Evolutionary conservation across 2,329 filamentous ascomycete species (phyloP).

Genomic region (Colletotrichum siamense): DNA sequence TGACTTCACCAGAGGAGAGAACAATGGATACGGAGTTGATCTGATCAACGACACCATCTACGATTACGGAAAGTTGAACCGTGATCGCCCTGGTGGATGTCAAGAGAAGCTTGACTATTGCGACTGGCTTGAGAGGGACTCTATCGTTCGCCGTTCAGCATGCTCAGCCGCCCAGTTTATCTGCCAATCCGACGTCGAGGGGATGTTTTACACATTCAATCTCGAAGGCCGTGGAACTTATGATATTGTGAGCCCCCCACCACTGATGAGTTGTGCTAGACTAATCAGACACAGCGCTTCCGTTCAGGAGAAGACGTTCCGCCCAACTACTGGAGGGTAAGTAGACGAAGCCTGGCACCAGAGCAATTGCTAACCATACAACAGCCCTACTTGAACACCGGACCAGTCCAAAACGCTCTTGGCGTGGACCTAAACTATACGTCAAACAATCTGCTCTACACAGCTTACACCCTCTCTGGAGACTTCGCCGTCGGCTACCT

Average conservation of each 20-base stretch:
- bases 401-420: slow-evolving; percentile 59
- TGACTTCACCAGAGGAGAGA: not conserved
- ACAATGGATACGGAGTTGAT: not conserved
- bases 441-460: slow-evolving; percentile 1
- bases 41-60: slow-evolving; percentile 5
- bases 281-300: not conserved
- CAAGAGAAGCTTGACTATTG: slow-evolving; percentile 2
- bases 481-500: slow-evolving; percentile 1
- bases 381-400: slow-evolving; percentile 15
- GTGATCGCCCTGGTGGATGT: not conserved
- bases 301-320: not conserved
- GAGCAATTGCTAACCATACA: not conserved
- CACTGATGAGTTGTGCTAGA: fast-evolving
- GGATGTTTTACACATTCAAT: slow-evolving; percentile 45
- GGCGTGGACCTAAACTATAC: slow-evolving; percentile 66
- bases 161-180: not conserved
- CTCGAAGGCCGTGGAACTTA: not conserved
- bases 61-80: not conserved
- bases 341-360: not conserved
- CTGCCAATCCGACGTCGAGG: slow-evolving; percentile 46
- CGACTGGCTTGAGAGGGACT: not conserved
- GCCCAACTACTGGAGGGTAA: not conserved
- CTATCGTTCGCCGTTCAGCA: not conserved
- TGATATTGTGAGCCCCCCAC: not conserved
- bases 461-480: not conserved